Evolutionary conservation across 352 stramenopile genomes (phyloP).

Genomic region (Pythium sp.): DNA sequence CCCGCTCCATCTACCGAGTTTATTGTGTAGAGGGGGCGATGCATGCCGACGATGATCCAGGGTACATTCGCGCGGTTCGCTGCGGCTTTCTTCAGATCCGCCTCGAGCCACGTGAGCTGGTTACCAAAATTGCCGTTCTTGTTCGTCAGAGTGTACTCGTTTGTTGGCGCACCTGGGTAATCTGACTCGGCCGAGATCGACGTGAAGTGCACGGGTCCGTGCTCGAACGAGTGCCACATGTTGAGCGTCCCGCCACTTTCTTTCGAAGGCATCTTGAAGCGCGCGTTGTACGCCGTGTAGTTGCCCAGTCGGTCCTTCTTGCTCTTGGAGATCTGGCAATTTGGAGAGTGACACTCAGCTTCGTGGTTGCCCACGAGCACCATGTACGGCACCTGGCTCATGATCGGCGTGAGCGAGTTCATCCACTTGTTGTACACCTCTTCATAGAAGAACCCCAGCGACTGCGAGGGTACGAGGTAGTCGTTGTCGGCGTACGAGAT

Average conservation of each 20-base stretch:
- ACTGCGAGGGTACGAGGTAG: too few relatives aligned
- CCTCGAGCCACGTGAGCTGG: constrained; percentile 50
- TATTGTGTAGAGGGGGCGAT: too few relatives aligned
- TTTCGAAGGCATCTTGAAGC: constrained; percentile 82
- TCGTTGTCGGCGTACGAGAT: too few relatives aligned
- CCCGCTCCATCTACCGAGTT: too few relatives aligned
- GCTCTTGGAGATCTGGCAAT: constrained; percentile 56
- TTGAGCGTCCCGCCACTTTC: constrained; percentile 60
- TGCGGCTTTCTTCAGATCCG: constrained; percentile 31
- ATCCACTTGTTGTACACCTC: too few relatives aligned
- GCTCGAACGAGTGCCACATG: constrained; percentile 90
- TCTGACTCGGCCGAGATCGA: constrained; percentile 80
- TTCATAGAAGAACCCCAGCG: too few relatives aligned
- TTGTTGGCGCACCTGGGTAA: constrained; percentile 38
- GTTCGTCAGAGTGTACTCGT: constrained; percentile 24
- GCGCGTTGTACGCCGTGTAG: constrained; percentile 81
- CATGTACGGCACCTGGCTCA: constrained; percentile 42
- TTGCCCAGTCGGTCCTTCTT: constrained; percentile 65
- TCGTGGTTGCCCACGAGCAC: constrained; percentile 87
- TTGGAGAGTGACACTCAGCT: constrained; percentile 76
- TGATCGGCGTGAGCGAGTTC: too few relatives aligned
- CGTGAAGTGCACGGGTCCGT: constrained; percentile 82
- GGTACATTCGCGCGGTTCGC: too few relatives aligned
- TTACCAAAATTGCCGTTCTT: constrained; percentile 48
- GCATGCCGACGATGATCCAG: too few relatives aligned